A percentile compares a stretch with the other conserved stretches of the same genome.
Evolutionary conservation across 2,329 filamentous ascomycete species (phyloP).

Genomic region (Davidsoniella virescens): DNA sequence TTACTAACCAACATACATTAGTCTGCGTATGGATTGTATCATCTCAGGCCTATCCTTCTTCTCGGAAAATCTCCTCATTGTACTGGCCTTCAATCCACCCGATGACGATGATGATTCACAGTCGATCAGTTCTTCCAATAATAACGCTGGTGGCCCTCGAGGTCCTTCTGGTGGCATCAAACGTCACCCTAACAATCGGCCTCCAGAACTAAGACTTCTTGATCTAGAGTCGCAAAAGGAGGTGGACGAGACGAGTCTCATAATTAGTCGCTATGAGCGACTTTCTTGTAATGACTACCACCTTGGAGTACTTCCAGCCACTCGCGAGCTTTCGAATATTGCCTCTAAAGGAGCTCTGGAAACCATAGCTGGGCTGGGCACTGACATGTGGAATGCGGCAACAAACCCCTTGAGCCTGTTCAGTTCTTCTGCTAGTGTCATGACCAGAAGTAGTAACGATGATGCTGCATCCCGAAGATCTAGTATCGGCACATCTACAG

Average conservation of each 20-base stretch:
- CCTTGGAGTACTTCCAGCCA: conserved; percentile 60
- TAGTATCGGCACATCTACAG: conserved; percentile 19
- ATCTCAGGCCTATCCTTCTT: conserved; percentile 95
- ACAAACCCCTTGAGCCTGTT: conserved; percentile 79
- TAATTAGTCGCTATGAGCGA: conserved; percentile 71
- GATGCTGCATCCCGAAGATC: conserved; percentile 30
- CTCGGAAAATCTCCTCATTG: conserved; percentile 76
- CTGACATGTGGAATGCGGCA: conserved; percentile 79
- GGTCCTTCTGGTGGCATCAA: conserved; percentile 49
- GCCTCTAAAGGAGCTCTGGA: conserved; percentile 57
- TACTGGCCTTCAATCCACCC: conserved; percentile 75
- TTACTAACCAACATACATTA: conserved; percentile 24
- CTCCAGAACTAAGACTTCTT: conserved; percentile 80
- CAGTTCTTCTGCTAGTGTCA: conserved; percentile 67
- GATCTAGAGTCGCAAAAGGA: conserved; percentile 77
- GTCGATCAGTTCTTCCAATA: conserved; percentile 16
- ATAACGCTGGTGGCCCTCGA: conserved; percentile 20
- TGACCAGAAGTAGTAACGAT: conserved; percentile 43
- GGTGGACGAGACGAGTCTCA: conserved; percentile 72
- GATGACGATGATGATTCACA: conserved; percentile 45
- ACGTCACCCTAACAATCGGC: conserved; percentile 61
- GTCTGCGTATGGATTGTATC: conserved; percentile 89
- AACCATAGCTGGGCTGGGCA: conserved; percentile 52
- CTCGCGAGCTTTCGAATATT: conserved; percentile 27
- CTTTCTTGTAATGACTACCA: conserved; percentile 87